A percentile compares a stretch with the other conserved stretches of the same genome.
phyloP scores from a whole-genome alignment of 192 early-diverging fungal genomes.

The Podila minutissima region DNA sequence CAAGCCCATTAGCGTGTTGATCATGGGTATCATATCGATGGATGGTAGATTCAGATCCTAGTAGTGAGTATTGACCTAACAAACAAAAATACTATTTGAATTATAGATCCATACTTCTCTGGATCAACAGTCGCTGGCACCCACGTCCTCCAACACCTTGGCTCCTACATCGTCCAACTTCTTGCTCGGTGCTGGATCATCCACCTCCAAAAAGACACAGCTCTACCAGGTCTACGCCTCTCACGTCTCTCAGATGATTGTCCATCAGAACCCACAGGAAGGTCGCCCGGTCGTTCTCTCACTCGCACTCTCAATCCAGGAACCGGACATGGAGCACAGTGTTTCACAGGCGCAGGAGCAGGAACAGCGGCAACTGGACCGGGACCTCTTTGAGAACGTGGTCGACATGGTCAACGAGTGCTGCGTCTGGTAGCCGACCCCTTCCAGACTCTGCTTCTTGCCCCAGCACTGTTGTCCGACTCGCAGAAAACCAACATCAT shows the following conservation, averaged over 20 bases:
- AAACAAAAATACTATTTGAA: no score
- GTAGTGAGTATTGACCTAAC: background rate
- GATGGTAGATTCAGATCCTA: background rate
- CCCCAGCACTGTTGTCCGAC: no score
- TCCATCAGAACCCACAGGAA: slow-evolving; percentile 59
- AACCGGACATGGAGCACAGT: slow-evolving; percentile 14
- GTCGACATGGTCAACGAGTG: slow-evolving; percentile 56
- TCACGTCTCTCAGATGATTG: slow-evolving; percentile 59
- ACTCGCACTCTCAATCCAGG: slow-evolving; percentile 53
- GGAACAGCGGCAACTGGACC: slow-evolving; percentile 29
- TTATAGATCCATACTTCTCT: slow-evolving; percentile 56
- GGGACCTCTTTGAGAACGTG: slow-evolving; percentile 54
- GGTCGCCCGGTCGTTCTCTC: slow-evolving; percentile 56
- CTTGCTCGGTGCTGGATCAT: slow-evolving; percentile 53
- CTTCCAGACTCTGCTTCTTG: background rate
- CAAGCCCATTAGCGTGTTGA: no score
- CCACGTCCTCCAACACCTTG: slow-evolving; percentile 8
- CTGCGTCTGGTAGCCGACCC: slow-evolving; percentile 33
- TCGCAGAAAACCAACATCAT: no score
- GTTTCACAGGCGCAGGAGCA: slow-evolving; percentile 11
- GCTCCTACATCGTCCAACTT: slow-evolving; percentile 39
- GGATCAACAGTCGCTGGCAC: slow-evolving; percentile 47
- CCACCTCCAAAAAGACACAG: slow-evolving; percentile 46
- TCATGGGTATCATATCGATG: background rate
- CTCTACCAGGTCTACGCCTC: slow-evolving; percentile 64